Conservation (phyloP, 495 filamentous ascomycete genomes). For the Aspergillus wentii region DNA sequence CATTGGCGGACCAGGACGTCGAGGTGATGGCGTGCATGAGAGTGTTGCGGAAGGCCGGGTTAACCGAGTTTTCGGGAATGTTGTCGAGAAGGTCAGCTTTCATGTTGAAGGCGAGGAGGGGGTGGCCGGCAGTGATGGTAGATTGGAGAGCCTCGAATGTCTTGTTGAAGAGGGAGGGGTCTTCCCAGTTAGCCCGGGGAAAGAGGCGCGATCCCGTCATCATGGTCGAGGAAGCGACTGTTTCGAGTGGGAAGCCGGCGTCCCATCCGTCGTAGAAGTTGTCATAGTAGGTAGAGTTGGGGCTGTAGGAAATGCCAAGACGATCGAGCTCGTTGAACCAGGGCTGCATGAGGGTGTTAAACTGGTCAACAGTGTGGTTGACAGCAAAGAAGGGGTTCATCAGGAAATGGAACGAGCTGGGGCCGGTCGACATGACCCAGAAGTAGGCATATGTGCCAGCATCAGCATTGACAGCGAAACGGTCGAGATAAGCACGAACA, state of each 20-base stretch:
- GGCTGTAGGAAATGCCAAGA: constrained; percentile 31
- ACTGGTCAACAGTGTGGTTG: constrained; percentile 44
- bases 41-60: constrained; percentile 50
- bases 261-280: constrained; percentile 44
- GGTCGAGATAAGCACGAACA: constrained; percentile 28
- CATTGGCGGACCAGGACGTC: constrained; percentile 15
- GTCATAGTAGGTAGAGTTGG: constrained; percentile 45
- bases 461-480: constrained; percentile 32
- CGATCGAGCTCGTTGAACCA: constrained; percentile 35
- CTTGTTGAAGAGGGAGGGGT: constrained; percentile 27
- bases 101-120: constrained; percentile 47
- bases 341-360: constrained; percentile 38
- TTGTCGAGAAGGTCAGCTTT: constrained; percentile 26
- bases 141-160: constrained; percentile 42
- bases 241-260: constrained; percentile 42
- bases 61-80: constrained; percentile 36
- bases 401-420: constrained; percentile 22
- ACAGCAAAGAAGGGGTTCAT: constrained; percentile 46
- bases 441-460: constrained; percentile 54
- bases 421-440: constrained; percentile 16
- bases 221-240: constrained; percentile 33
- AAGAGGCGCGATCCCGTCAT: constrained; percentile 46
- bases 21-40: constrained; percentile 50
- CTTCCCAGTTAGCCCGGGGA: constrained; percentile 42
- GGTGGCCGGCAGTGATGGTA: constrained; percentile 36